phyloP scores from a whole-genome alignment of 2,329 filamentous ascomycete species.

The Microcyclosporella mali region DNA sequence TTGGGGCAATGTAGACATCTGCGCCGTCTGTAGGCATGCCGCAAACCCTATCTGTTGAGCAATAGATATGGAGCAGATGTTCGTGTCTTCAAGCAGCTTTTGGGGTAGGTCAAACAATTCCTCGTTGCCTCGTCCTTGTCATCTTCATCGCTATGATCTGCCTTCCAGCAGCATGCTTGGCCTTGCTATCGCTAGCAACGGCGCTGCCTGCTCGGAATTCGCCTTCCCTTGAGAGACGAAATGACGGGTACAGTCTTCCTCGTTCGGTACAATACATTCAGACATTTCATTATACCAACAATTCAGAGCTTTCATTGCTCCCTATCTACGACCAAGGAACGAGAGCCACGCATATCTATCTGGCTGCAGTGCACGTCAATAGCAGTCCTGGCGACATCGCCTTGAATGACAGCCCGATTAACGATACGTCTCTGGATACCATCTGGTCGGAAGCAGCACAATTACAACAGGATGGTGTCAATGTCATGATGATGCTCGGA shows the following conservation, averaged over 20 bases:
- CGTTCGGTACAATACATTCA: constrained; percentile 25
- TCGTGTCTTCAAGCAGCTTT: background rate
- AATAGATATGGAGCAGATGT: no score
- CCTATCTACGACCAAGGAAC: constrained; percentile 24
- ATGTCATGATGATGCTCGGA: constrained; percentile 30
- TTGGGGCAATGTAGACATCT: no score
- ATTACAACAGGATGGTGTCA: constrained; percentile 24
- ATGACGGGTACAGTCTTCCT: constrained; percentile 14
- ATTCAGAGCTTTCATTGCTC: constrained; percentile 22
- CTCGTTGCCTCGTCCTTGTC: background rate
- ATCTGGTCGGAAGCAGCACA: constrained; percentile 24
- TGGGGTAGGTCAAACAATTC: background rate
- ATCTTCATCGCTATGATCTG: constrained; percentile 7
- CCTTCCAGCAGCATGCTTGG: constrained; percentile 8
- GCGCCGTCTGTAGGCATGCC: no score
- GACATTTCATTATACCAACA: constrained; percentile 21
- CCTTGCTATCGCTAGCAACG: constrained; percentile 11
- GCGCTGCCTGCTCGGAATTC: constrained; percentile 2
- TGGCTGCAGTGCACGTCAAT: constrained; percentile 28
- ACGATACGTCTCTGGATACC: constrained; percentile 16
- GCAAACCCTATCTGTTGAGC: no score
- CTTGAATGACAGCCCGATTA: constrained; percentile 25
- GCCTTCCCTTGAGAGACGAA: constrained; percentile 7
- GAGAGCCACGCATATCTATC: constrained; percentile 24
- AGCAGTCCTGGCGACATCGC: constrained; percentile 21